phyloP scores from a whole-genome alignment of 768 basidiomycete species.

The Suillus subluteus region DNA sequence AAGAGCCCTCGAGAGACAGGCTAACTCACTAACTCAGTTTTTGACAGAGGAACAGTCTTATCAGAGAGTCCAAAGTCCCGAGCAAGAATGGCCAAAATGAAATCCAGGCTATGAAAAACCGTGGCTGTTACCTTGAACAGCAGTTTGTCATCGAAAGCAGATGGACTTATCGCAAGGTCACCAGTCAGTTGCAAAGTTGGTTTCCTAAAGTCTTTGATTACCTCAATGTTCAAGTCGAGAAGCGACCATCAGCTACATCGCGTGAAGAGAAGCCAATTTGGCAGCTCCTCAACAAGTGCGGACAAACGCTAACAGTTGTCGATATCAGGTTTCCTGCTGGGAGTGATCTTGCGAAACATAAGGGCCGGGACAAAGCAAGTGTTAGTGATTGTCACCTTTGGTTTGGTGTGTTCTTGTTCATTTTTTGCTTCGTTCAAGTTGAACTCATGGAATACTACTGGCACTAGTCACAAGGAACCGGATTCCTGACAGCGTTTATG shows the following conservation, averaged over 20 bases:
- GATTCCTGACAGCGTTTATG: background rate
- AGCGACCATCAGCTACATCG: background rate
- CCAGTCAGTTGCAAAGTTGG: background rate
- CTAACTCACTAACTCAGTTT: background rate
- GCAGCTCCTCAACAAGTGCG: background rate
- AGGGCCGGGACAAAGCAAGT: background rate
- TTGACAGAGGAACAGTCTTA: background rate
- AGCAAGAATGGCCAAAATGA: background rate
- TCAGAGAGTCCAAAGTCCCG: background rate
- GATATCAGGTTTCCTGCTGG: background rate
- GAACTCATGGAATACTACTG: background rate
- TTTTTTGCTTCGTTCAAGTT: background rate
- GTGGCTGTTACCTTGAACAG: background rate
- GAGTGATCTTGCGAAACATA: background rate
- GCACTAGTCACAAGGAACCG: slow-evolving; percentile 1
- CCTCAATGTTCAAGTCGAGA: background rate
- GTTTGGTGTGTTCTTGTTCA: background rate
- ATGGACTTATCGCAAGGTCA: background rate
- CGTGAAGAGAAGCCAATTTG: background rate
- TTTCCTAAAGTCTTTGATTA: background rate
- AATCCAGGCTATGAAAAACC: background rate
- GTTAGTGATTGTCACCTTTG: slow-evolving; percentile 3
- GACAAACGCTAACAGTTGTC: background rate
- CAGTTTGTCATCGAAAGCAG: background rate
- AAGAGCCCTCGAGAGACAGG: too few species aligned